Percentiles rank a stretch among this genome's conserved stretches.
Conservation (phyloP, 108 stramenopile genomes). For the Cyclotella distinguenda region DNA sequence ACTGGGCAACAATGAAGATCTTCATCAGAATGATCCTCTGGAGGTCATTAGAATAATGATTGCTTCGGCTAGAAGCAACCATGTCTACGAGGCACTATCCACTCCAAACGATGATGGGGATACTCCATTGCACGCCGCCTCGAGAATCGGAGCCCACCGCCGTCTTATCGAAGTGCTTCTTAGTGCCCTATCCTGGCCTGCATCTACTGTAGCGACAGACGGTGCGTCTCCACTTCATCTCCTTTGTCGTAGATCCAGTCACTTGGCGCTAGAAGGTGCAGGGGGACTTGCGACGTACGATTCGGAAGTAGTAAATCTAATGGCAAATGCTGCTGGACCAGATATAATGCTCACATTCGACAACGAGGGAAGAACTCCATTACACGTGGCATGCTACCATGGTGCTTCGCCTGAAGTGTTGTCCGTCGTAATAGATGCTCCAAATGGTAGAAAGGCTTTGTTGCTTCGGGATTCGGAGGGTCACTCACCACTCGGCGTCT, state of each 20-base stretch:
- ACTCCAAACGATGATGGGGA: constrained; percentile 16
- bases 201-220: constrained; percentile 12
- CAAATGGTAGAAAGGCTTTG: constrained; percentile 2
- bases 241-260: constrained; percentile 4
- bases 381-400: constrained; percentile 16
- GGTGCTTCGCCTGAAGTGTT: constrained; percentile 15
- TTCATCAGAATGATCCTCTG: constrained; percentile 1
- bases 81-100: background rate
- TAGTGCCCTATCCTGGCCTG: background rate
- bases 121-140: constrained; percentile 15
- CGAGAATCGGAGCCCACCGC: constrained; percentile 10
- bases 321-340: background rate
- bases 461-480: constrained; percentile 14
- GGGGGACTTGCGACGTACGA: constrained; percentile 16
- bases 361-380: constrained; percentile 4
- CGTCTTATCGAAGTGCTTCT: constrained; percentile 7
- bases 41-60: constrained; percentile 4
- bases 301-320: background rate
- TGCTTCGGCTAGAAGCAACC: background rate
- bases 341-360: background rate
- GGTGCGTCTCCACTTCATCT: constrained; percentile 16
- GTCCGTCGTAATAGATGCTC: background rate
- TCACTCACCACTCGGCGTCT: constrained; percentile 16
- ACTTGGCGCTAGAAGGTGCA: constrained; percentile 13
- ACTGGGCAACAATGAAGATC: no score